Evolutionary conservation across 1,139 yeast species (phyloP).

Genomic region (Geotrichum aggregatum): DNA sequence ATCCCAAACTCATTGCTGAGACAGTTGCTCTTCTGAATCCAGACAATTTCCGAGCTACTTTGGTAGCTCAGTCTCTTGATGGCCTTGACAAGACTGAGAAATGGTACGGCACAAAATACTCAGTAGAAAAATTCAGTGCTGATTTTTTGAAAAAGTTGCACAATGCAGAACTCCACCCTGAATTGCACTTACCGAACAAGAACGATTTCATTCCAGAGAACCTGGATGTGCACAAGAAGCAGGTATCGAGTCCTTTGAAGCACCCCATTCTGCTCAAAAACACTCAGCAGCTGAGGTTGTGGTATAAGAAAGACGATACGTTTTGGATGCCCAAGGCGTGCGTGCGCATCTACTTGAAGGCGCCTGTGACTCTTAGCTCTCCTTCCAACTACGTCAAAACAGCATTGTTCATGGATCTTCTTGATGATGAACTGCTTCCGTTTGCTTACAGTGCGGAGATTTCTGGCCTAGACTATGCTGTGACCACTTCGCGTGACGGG

Average conservation of each 20-base stretch:
- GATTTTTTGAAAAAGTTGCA: conserved; percentile 42
- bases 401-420: conserved; percentile 58
- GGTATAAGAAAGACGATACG: conserved; percentile 91
- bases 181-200: conserved; percentile 59
- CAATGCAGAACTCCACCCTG: conserved; percentile 34
- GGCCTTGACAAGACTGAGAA: conserved; percentile 51
- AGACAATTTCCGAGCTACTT: conserved; percentile 56
- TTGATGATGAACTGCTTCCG: conserved; percentile 74
- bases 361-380: conserved; percentile 56
- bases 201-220: conserved; percentile 80
- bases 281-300: conserved; percentile 48
- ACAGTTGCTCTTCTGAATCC: conserved; percentile 51
- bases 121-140: conserved; percentile 45
- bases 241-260: conserved; percentile 40
- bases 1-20: conserved; percentile 51
- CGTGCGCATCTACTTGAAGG: conserved; percentile 58
- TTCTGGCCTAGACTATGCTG: conserved; percentile 65
- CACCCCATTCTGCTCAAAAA: conserved; percentile 50
- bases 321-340: conserved; percentile 86
- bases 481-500: conserved; percentile 66
- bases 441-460: conserved; percentile 77
- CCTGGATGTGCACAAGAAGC: conserved; percentile 54
- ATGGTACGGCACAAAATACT: conserved; percentile 90
- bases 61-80: conserved; percentile 43
- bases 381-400: conserved; percentile 57